Conservation (phyloP, 495 filamentous ascomycete species). For the Penicillium canescens region DNA sequence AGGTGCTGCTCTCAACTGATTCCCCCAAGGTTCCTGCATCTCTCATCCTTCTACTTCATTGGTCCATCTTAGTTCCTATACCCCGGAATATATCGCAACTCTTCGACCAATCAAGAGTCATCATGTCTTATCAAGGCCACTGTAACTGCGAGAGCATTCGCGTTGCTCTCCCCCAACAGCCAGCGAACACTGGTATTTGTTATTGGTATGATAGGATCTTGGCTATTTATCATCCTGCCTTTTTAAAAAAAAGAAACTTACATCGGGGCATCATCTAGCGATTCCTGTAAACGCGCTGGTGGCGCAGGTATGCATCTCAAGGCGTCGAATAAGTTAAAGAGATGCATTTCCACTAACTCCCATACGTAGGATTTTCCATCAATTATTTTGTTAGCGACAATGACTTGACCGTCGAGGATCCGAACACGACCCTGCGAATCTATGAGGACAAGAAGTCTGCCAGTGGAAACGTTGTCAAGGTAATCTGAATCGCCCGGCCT, state of each 20-base stretch:
- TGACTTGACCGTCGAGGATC: constrained; percentile 23
- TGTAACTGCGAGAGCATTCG: constrained; percentile 32
- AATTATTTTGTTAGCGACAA: constrained; percentile 24
- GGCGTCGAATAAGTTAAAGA: background rate
- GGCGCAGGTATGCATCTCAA: constrained; percentile 13
- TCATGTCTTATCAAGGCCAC: constrained; percentile 29
- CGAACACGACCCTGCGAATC: constrained; percentile 6
- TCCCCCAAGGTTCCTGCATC: background rate
- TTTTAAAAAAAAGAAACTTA: no score
- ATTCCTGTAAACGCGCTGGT: constrained; percentile 24
- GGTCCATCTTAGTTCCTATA: no score
- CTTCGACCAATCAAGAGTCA: background rate
- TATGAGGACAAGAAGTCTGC: constrained; percentile 20
- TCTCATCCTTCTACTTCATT: no score
- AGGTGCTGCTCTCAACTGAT: background rate
- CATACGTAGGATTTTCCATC: constrained; percentile 22
- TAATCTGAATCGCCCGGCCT: background rate
- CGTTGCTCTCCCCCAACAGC: constrained; percentile 27
- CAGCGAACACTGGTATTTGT: constrained; percentile 16
- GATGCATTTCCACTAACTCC: background rate
- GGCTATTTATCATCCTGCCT: background rate
- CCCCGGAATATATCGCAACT: background rate
- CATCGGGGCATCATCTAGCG: constrained; percentile 2
- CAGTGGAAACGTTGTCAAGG: constrained; percentile 16
- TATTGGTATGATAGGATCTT: constrained; percentile 22